Percentiles rank a stretch among this genome's conserved stretches.
Conservation (phyloP, 1,284 basidiomycete species). For the Cyathus pygmaeus region DNA sequence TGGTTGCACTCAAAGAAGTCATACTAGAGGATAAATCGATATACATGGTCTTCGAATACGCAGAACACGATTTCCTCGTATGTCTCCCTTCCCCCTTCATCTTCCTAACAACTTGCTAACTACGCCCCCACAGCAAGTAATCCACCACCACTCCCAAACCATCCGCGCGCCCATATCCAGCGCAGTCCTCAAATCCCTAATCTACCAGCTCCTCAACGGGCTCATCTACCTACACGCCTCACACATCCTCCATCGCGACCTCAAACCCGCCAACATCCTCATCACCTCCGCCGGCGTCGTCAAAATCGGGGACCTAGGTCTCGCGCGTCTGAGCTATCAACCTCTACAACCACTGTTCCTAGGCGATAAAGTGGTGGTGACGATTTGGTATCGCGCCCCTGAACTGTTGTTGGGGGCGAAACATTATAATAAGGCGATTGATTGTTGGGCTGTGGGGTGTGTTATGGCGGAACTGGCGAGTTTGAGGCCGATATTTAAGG, state of each 20-base stretch:
- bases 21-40: conserved; percentile 98
- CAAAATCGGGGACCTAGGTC: conserved; percentile 97
- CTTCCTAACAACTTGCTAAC: too few relatives aligned
- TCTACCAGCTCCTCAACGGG: conserved; percentile 96
- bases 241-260: conserved; percentile 95
- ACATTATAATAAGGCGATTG: conserved; percentile 96
- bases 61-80: conserved; percentile 97
- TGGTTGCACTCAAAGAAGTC: conserved; percentile 92
- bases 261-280: conserved; percentile 99
- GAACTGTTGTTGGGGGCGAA: conserved; percentile 95
- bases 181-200: conserved; percentile 89
- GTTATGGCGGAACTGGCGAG: conserved; percentile 96
- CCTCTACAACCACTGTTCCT: conserved; percentile 88
- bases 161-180: conserved; percentile 80
- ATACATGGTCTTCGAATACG: conserved; percentile 99
- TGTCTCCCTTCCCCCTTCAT: conserved; percentile 34
- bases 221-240: conserved; percentile 94
- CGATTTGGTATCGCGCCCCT: conserved; percentile 98
- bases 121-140: conserved; percentile 84
- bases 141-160: conserved; percentile 95
- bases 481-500: conserved; percentile 97
- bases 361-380: conserved; percentile 98
- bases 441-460: conserved; percentile 97
- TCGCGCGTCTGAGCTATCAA: conserved; percentile 88
- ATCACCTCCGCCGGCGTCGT: conserved; percentile 91